Percentiles rank a stretch among this genome's conserved stretches.
Evolutionary conservation across 1,139 yeast genomes (phyloP).

Genomic region (Tardiomyces digboiensis): DNA sequence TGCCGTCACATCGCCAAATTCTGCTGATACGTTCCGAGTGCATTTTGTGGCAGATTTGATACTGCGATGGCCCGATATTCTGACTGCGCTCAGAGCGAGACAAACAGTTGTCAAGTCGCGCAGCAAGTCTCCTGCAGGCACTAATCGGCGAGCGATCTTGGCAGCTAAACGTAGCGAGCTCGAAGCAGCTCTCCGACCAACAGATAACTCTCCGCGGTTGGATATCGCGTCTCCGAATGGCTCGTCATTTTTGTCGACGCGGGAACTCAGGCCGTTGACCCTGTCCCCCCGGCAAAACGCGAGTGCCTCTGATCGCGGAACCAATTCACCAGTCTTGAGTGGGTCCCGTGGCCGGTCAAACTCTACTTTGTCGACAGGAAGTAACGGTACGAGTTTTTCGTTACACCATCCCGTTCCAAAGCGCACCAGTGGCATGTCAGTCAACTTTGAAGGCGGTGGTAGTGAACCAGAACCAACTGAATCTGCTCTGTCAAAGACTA

Average conservation of each 20-base stretch:
- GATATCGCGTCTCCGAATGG: neutral
- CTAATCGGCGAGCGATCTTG: neutral
- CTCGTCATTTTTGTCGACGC: neutral
- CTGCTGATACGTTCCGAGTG: conserved; percentile 24
- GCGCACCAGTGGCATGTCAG: neutral
- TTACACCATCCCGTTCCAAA: neutral
- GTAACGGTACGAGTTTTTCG: neutral
- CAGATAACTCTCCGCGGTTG: neutral
- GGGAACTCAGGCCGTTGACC: conserved; percentile 3
- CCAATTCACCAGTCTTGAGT: neutral
- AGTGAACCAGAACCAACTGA: too few relatives aligned
- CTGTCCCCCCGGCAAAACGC: conserved; percentile 2
- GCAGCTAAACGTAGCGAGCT: neutral
- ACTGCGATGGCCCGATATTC: conserved; percentile 14
- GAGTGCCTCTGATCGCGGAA: neutral
- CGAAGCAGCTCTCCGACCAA: neutral
- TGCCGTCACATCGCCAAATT: conserved; percentile 19
- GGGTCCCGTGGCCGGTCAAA: neutral
- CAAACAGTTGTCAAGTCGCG: conserved; percentile 3
- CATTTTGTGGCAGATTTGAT: conserved; percentile 20
- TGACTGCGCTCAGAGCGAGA: conserved; percentile 14
- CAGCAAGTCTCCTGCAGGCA: neutral
- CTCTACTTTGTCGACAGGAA: neutral
- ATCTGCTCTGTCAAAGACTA: too few relatives aligned
- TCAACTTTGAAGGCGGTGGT: neutral